Base-by-base conservation (phyloP, 352 stramenopile genomes). In the Globisporangium echinulatum region DNA sequence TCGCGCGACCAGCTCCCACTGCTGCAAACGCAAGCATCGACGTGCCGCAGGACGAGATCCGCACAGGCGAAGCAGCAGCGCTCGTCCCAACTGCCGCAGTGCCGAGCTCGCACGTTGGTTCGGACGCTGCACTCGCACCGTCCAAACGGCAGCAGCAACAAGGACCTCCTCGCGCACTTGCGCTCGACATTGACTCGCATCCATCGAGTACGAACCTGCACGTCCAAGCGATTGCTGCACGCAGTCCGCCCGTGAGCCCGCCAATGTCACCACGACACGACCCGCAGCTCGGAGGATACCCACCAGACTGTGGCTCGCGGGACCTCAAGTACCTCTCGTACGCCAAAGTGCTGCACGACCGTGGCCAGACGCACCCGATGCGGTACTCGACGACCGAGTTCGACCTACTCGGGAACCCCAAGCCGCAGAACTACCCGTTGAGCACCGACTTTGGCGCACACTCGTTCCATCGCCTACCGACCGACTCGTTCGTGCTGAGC, bases 321-420 rank as follows among this genome's bases (percentile, higher is more conserved):
- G 66, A 83, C 36, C 61, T 88, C 44, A 94, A 94, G 62, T 89
- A 91, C 69, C 58, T 94, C 36, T 90, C 82, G 49, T 87, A 75
- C 68, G 82, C 82, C 38, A 92, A 94, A 56, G 75, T 89, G 10
- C 57, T 80, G 33, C 85, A 81, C 56, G 79, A 92, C 53, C 77
- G 80, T 4, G 82, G 79, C 2, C 72, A 72, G 43, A 90, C 79
- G 9, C 82, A 94, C 55, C 77, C 85, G 43, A 91, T 92, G 82
- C 69, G 77, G 49, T 90, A 87, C 56, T 90, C 80, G 7, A 77
- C 55, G 5, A 81, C 77, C 1, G 63, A 74, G 37, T 61, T 78
- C 15, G 80, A 92, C 69, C 54, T 72, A 11, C 64, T 82, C 53
- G 77, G 79, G 14, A 79, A 86, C 51, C 66, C 77, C 1, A 69